phyloP scores from a whole-genome alignment of 345 rosid species.

The Pugionium cornutum region DNA sequence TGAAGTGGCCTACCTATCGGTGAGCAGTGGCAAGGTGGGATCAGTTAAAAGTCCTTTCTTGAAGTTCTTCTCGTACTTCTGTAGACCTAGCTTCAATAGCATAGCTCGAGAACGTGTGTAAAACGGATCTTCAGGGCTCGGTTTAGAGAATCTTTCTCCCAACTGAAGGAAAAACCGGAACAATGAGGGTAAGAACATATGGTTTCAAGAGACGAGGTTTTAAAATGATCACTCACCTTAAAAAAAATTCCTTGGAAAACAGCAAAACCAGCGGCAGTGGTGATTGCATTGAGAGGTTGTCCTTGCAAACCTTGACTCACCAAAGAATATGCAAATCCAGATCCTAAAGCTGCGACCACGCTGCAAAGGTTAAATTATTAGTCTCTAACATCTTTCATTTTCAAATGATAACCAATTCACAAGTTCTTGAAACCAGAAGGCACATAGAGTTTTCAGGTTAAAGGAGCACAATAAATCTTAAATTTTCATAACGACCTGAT shows the following conservation, averaged over 20 bases:
- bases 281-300: slow-evolving; percentile 62
- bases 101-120: slow-evolving; percentile 62
- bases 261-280: slow-evolving; percentile 80
- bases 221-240: slow-evolving; percentile 49
- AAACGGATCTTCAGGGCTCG: slow-evolving; percentile 56
- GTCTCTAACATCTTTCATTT: neutral
- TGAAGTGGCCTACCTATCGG: slow-evolving; percentile 57
- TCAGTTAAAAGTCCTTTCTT: slow-evolving; percentile 84
- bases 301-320: slow-evolving; percentile 86
- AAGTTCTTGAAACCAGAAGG: neutral
- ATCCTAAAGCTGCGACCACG: slow-evolving; percentile 92
- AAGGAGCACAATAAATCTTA: no score
- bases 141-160: slow-evolving; percentile 70
- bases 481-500: no score
- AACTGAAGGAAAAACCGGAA: slow-evolving; percentile 42
- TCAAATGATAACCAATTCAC: neutral
- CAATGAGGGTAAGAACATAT: neutral
- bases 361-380: slow-evolving; percentile 47
- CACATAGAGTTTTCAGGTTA: no score
- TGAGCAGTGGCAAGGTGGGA: slow-evolving; percentile 77
- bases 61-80: slow-evolving; percentile 87
- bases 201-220: neutral
- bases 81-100: slow-evolving; percentile 71
- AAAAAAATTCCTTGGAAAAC: slow-evolving; percentile 80
- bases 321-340: slow-evolving; percentile 81